Conservation (phyloP, 495 filamentous ascomycete species). For the Chaetomium tenue region DNA sequence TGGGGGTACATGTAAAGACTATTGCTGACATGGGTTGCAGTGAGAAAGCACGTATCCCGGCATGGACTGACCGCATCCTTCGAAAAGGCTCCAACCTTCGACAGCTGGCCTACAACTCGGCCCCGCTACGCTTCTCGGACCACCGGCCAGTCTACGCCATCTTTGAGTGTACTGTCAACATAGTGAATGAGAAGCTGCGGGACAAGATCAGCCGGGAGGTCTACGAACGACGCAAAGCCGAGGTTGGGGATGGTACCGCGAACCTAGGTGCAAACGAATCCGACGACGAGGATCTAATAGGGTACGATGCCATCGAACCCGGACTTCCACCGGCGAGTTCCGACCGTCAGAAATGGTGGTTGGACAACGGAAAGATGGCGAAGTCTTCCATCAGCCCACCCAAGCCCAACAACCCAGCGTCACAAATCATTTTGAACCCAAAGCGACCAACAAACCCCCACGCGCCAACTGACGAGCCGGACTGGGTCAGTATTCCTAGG, state of each 20-base stretch:
- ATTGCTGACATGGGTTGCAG: constrained; percentile 40
- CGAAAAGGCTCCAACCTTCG: constrained; percentile 79
- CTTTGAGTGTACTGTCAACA: constrained; percentile 78
- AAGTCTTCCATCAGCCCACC: constrained; percentile 69
- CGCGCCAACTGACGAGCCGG: constrained; percentile 60
- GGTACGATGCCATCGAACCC: constrained; percentile 72
- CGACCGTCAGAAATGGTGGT: constrained; percentile 90
- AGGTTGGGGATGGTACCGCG: constrained; percentile 51
- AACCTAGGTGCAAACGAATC: constrained; percentile 54
- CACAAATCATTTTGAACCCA: constrained; percentile 62
- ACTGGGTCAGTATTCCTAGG: constrained; percentile 69
- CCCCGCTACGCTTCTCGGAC: constrained; percentile 82
- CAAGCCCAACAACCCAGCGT: constrained; percentile 41
- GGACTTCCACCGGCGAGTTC: constrained; percentile 87
- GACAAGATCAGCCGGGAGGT: constrained; percentile 67
- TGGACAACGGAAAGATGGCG: constrained; percentile 78
- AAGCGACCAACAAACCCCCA: constrained; percentile 82
- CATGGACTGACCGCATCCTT: constrained; percentile 94
- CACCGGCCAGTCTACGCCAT: constrained; percentile 89
- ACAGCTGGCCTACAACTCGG: constrained; percentile 76
- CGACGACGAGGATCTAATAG: constrained; percentile 72
- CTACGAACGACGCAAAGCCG: constrained; percentile 64
- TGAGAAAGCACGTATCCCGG: constrained; percentile 91
- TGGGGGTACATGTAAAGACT: background rate
- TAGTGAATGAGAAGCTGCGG: constrained; percentile 70